These are phyloP conservation scores for Kwoniella shandongensis DNA, from an alignment of 768 basidiomycete genomes.

Conservation along the genomic window DNA sequence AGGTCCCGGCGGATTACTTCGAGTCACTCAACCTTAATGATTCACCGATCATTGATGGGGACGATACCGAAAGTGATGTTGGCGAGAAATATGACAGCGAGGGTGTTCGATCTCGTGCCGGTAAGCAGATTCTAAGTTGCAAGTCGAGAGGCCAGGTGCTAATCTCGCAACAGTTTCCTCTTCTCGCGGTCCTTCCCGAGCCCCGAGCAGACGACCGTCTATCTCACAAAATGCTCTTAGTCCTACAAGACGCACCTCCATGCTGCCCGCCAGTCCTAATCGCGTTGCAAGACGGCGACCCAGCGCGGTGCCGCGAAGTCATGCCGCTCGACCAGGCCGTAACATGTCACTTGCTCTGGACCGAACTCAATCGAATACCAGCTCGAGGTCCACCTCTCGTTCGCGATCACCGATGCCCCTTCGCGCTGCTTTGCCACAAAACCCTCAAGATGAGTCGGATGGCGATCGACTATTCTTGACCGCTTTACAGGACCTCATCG, in stretches of 20 bases:
- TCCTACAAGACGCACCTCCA: conserved; percentile 24
- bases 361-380: conserved; percentile 34
- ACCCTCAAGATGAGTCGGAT: conserved; percentile 24
- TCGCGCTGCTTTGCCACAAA: conserved; percentile 49
- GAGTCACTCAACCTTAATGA: conserved; percentile 28
- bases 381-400: conserved; percentile 90
- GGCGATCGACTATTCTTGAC: conserved; percentile 64
- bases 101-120: conserved; percentile 18
- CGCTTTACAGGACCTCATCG: conserved; percentile 86
- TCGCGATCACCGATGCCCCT: conserved; percentile 89
- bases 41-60: conserved; percentile 56
- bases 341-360: conserved; percentile 35
- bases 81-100: conserved; percentile 19
- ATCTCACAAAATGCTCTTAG: conserved; percentile 39
- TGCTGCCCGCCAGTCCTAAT: conserved; percentile 42
- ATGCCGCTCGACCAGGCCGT: conserved; percentile 45
- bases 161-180: conserved; percentile 25
- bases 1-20: conserved; percentile 35
- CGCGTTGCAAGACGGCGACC: conserved; percentile 29
- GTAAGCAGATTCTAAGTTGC: conserved; percentile 14
- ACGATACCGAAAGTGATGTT: conserved; percentile 41
- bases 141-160: not conserved
- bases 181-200: conserved; percentile 39
- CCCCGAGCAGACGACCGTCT: conserved; percentile 44
- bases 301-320: conserved; percentile 38